These are phyloP conservation scores for Chrysochromulina tobinii DNA, from an alignment of 78 protist species.

Conservation along the genomic window DNA sequence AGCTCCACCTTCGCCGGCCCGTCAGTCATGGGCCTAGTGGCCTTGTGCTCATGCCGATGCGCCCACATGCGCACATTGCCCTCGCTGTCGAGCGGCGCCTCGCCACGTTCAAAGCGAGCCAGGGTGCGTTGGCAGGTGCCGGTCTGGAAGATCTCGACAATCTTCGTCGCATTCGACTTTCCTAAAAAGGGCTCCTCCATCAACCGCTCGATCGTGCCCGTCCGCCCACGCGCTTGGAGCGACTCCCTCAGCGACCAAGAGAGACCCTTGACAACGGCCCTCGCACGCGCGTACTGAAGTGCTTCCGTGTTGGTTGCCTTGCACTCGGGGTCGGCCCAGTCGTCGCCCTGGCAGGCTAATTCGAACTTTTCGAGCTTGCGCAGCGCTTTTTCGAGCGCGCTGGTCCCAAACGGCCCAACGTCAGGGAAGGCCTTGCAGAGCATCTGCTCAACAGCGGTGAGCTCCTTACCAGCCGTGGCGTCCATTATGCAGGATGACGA, in stretches of 20 bases:
- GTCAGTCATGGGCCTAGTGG: no score
- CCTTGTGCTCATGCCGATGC: no score
- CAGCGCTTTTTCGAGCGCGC: neutral
- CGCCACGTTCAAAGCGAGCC: neutral
- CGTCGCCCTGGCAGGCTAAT: neutral
- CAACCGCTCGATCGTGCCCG: neutral
- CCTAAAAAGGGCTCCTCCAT: neutral
- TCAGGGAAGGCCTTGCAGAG: no score
- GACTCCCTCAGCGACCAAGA: neutral
- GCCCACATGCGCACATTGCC: neutral
- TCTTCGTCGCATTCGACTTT: neutral
- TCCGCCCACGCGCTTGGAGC: no score
- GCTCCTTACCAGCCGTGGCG: no score
- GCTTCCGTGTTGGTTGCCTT: neutral
- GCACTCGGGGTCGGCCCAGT: neutral
- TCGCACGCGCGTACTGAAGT: neutral
- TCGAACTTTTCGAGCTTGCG: neutral
- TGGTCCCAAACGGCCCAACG: no score
- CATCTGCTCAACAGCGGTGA: no score
- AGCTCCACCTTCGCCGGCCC: no score
- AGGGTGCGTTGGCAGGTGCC: neutral
- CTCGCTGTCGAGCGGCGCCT: neutral
- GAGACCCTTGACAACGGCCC: neutral
- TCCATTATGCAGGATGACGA: no score
- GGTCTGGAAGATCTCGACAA: neutral